phyloP scores from a whole-genome alignment of 2,329 filamentous ascomycete genomes.

The Colletotrichum orchidophilum region DNA sequence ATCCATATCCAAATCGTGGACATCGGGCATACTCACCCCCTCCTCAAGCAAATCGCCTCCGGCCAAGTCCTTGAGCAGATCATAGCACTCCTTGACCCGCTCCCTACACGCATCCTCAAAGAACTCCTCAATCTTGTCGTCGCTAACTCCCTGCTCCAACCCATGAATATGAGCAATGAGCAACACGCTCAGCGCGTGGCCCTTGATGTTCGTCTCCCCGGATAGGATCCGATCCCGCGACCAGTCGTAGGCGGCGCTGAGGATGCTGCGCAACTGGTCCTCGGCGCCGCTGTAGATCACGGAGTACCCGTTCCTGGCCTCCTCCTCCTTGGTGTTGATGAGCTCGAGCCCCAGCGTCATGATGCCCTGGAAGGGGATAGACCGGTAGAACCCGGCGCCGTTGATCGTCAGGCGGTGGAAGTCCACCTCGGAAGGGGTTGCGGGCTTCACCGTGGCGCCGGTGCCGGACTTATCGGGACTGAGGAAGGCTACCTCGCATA shows the following conservation, averaged over 20 bases:
- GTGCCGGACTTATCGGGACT: slow-evolving; percentile 31
- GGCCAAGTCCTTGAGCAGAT: slow-evolving; percentile 46
- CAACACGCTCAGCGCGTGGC: slow-evolving; percentile 44
- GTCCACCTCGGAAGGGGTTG: slow-evolving; percentile 34
- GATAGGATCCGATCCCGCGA: slow-evolving; percentile 46
- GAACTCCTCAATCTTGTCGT: slow-evolving; percentile 42
- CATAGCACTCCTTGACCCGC: slow-evolving; percentile 41
- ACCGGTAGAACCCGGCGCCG: slow-evolving; percentile 53
- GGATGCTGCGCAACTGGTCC: slow-evolving; percentile 43
- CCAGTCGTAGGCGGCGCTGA: slow-evolving; percentile 44
- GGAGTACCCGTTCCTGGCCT: slow-evolving; percentile 43
- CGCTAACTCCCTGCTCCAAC: slow-evolving; percentile 41
- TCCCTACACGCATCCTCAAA: slow-evolving; percentile 41
- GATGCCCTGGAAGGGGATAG: slow-evolving; percentile 49
- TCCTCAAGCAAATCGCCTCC: slow-evolving; percentile 31
- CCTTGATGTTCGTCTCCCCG: slow-evolving; percentile 56
- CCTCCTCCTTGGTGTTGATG: slow-evolving; percentile 54
- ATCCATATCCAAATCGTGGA: slow-evolving; percentile 26
- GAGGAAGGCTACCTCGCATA: slow-evolving; percentile 37
- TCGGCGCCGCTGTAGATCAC: slow-evolving; percentile 44
- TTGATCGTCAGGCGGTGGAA: slow-evolving; percentile 51
- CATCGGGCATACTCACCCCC: not conserved
- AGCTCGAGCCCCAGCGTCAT: slow-evolving; percentile 58
- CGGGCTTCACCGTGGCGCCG: slow-evolving; percentile 10
- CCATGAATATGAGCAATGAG: slow-evolving; percentile 49